Base-by-base conservation (phyloP, 2,329 filamentous ascomycete genomes). In the Ceratocystiopsis sp. region DNA sequence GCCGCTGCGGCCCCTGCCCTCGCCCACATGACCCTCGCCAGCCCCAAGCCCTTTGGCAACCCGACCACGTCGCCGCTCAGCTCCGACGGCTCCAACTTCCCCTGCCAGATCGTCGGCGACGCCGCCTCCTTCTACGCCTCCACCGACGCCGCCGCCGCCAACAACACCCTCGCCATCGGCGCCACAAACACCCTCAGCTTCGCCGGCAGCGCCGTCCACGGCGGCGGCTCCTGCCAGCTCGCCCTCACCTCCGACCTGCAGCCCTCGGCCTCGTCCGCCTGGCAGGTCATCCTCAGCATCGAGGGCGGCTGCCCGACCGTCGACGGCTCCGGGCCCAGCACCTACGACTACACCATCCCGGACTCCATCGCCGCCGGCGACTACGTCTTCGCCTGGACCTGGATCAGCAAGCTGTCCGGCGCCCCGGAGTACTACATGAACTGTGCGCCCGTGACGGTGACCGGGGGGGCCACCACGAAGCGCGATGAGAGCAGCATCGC, bases 361-460 rank as follows among this genome's bases (percentile, higher is more conserved):
- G 45, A 49, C 35, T 47, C 47, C 10, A 40, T 59, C 12, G 43
- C 49, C 10, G 47, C 48, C 15, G 56, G 55, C 52, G 55, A 47
- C 62, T 73, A 71, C 29, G 58, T 78, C 0, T 62, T 80, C 12
- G 67, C 69, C 2, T 79, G 76, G 75, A 73, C 68, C 6, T 73
- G 70, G 70, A 72, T 74, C 56, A 75, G 75, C 57, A 65, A 67
- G 49, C 55, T 74, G 15, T 46, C 48, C 1, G 74, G 75, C 7
- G 75, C 77, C 49, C 64, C 74, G 16, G 75, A 80, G 53, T 73
- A 77, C 64, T 81, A 81, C 61, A 78, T 78, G 72, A 76, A 77
- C 55, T 80, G 76, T 49, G 74, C 75, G 0, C 67, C 68, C 13
- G 66, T 79, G 16, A 63, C 64, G 16, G 69, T 79, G 44, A 54